Percentiles rank a stretch among this genome's conserved stretches.
These are phyloP conservation scores for Fusarium fracticaudum DNA, from an alignment of 2,329 filamentous ascomycete genomes.

Conservation along the genomic window DNA sequence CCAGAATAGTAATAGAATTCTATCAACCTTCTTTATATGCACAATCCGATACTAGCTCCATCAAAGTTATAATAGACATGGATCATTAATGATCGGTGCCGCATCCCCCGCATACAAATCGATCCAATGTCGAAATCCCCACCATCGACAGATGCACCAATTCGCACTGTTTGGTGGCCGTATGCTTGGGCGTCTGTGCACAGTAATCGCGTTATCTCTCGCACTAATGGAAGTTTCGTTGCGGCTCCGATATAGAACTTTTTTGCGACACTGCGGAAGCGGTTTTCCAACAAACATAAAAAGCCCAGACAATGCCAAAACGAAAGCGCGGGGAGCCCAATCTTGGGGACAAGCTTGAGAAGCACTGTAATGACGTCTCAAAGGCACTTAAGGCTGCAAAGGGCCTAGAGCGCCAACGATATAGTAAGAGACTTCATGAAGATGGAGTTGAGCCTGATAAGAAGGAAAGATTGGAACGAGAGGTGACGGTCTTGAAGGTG, in stretches of 20 bases:
- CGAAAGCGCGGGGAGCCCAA: constrained; percentile 62
- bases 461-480: constrained; percentile 69
- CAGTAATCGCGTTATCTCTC: constrained; percentile 46
- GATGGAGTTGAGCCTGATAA: constrained; percentile 58
- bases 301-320: constrained; percentile 60
- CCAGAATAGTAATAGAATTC: not conserved
- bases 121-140: constrained; percentile 5
- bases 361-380: constrained; percentile 68
- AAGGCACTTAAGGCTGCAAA: constrained; percentile 77
- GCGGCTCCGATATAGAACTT: constrained; percentile 34
- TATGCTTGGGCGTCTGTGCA: not conserved
- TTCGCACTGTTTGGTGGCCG: constrained; percentile 2
- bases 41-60: not conserved
- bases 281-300: constrained; percentile 23
- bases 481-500: constrained; percentile 66
- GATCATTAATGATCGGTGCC: constrained; percentile 16
- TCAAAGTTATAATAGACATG: not conserved
- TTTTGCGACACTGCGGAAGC: constrained; percentile 32
- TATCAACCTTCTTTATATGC: not conserved
- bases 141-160: constrained; percentile 14
- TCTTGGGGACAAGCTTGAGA: constrained; percentile 61
- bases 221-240: constrained; percentile 61
- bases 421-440: constrained; percentile 67
- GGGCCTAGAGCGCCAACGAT: constrained; percentile 81
- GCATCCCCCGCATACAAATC: constrained; percentile 4